phyloP scores from a whole-genome alignment of 2,329 filamentous ascomycete genomes.

The Ascochyta viciae-villosae region DNA sequence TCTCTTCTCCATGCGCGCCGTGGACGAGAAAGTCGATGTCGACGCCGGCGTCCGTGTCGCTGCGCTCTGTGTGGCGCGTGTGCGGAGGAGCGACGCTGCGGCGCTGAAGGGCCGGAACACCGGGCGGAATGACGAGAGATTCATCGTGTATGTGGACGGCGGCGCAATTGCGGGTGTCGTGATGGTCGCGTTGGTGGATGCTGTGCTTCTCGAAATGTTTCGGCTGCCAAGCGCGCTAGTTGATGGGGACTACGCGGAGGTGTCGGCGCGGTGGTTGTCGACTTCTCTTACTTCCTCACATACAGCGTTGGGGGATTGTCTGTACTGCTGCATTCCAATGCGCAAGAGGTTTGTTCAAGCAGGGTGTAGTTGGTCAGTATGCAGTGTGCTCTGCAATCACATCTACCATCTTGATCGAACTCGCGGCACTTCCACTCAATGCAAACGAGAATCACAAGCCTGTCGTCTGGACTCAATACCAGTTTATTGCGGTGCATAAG shows the following conservation, averaged over 20 bases:
- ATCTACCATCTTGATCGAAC: too few species aligned
- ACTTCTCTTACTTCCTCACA: too few species aligned
- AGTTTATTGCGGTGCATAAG: too few species aligned
- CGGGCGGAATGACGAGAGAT: constrained; percentile 34
- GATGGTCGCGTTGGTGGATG: constrained; percentile 11
- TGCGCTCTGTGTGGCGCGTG: constrained; percentile 24
- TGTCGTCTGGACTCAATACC: too few species aligned
- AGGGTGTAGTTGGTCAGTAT: too few species aligned
- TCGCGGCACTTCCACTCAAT: too few species aligned
- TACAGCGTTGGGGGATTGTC: too few species aligned
- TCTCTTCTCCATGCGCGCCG: constrained; percentile 36
- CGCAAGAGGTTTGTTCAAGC: too few species aligned
- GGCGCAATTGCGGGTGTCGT: constrained; percentile 8
- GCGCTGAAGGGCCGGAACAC: constrained; percentile 27
- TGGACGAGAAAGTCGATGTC: constrained; percentile 41
- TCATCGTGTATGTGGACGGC: constrained; percentile 25
- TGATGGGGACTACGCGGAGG: constrained; percentile 4
- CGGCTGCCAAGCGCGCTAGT: constrained; percentile 16
- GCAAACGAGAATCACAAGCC: too few species aligned
- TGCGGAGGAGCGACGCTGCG: constrained; percentile 15
- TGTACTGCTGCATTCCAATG: too few species aligned
- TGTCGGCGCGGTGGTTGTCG: background rate
- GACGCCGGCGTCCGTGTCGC: constrained; percentile 20
- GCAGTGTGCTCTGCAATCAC: too few species aligned
- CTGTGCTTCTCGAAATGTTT: constrained; percentile 15